These are phyloP conservation scores for Apophysomyces elegans DNA, from an alignment of 371 early-diverging fungal genomes.

Conservation along the genomic window DNA sequence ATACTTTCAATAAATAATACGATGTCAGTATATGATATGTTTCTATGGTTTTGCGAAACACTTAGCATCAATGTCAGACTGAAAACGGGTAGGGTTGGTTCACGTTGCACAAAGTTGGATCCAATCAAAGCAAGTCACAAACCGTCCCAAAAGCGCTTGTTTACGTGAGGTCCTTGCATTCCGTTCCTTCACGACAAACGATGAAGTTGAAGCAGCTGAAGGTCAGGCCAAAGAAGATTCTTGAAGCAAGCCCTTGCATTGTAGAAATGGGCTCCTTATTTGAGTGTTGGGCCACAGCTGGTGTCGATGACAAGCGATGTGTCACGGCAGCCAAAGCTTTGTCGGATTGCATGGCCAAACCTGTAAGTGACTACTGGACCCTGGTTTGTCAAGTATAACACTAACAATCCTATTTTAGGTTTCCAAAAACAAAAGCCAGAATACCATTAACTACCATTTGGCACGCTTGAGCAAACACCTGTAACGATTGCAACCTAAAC, in stretches of 20 bases:
- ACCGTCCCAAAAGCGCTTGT: constrained; percentile 82
- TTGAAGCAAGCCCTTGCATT: constrained; percentile 64
- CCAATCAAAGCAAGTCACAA: constrained; percentile 72
- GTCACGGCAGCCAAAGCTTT: constrained; percentile 58
- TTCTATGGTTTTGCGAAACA: too few relatives aligned
- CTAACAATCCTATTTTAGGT: constrained; percentile 36
- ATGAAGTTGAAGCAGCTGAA: constrained; percentile 73
- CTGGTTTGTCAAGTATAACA: not conserved
- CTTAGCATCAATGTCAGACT: too few relatives aligned
- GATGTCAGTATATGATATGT: too few relatives aligned
- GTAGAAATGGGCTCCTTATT: constrained; percentile 70
- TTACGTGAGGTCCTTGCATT: constrained; percentile 89
- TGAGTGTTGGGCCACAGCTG: constrained; percentile 69
- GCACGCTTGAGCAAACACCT: constrained; percentile 71
- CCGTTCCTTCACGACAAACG: constrained; percentile 63
- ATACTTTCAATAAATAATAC: too few relatives aligned
- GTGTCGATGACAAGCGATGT: constrained; percentile 65
- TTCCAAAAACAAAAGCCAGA: constrained; percentile 53
- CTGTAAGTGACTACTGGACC: constrained; percentile 44
- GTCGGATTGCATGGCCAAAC: constrained; percentile 65
- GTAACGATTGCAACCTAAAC: constrained; percentile 31
- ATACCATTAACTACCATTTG: constrained; percentile 70
- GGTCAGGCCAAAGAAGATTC: constrained; percentile 66
- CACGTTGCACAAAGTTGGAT: too few relatives aligned
- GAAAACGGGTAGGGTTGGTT: constrained; percentile 3